phyloP scores from a whole-genome alignment of 305 asterid species.

The Fraxinus platypoda region DNA sequence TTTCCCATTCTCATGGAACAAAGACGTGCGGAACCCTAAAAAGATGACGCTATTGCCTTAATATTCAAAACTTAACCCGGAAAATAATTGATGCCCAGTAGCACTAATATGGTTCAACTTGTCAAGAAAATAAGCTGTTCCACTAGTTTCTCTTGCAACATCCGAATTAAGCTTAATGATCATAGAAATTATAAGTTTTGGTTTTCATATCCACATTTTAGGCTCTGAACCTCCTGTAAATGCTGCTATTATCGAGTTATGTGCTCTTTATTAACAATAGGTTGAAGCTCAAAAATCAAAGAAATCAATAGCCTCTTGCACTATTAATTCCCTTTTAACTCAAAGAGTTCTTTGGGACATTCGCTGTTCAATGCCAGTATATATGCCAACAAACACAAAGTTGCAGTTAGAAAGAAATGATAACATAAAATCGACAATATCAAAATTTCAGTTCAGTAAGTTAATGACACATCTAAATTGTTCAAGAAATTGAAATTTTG shows the following conservation, averaged over 20 bases:
- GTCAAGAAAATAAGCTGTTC: background rate
- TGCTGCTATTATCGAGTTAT: background rate
- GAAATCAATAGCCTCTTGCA: background rate
- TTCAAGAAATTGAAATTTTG: slow-evolving; percentile 1
- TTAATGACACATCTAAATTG: slow-evolving; percentile 2
- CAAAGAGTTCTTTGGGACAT: background rate
- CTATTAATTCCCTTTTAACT: too few species aligned
- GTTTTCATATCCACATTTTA: background rate
- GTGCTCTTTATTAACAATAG: background rate
- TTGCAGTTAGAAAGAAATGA: background rate
- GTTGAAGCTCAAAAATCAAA: background rate
- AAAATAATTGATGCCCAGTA: background rate
- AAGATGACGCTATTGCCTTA: background rate
- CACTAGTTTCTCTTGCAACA: background rate
- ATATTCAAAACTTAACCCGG: background rate
- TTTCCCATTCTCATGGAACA: background rate
- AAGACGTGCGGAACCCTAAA: background rate
- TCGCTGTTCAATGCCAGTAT: background rate
- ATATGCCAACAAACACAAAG: background rate
- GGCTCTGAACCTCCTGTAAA: background rate
- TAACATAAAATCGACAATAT: background rate
- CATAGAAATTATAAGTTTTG: background rate
- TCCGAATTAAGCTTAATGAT: background rate
- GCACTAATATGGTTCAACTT: background rate
- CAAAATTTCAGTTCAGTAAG: background rate